Base-by-base conservation (phyloP, 768 basidiomycete species). In the Suillus cothurnatus region DNA sequence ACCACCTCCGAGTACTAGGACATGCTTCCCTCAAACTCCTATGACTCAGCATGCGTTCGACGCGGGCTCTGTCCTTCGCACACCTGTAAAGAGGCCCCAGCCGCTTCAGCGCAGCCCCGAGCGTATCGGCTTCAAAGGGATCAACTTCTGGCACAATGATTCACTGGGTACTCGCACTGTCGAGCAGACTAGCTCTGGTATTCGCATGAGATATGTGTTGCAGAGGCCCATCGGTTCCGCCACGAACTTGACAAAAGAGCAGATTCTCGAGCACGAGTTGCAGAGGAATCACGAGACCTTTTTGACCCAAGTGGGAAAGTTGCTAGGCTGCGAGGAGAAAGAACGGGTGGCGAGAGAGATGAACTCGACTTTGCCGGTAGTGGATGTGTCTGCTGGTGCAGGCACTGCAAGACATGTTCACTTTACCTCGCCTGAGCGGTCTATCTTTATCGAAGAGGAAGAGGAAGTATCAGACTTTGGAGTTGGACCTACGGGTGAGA, bases 41-140 rank as follows among this genome's bases (percentile, higher is more conserved):
- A 53, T 72, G 50, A 45, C 62, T 2, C 63, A 57, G 19, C 64
- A 68, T 19, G 26, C 72, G 6, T 76, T 70, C 34, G 66, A 77
- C 19, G 71, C 77, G 0, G 76, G 76, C 7, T 77, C 76, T 17
- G 77, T 77, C 2, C 56, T 76, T 61, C 61, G 2, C 15, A 78
- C 77, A 0, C 76, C 77, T 1, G 50, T 73, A 21, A 77, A 77
- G 69, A 74, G 65, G 38, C 55, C 64, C 17, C 70, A 28, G 43
- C 74, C 73, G 1, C 74, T 77, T 39, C 71, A 71, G 36, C 70
- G 49, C n/a, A 75, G 72, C 41, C 75, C 76, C 6, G 43, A 60
- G 6, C 73, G 72, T n/a, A 71, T 76, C 9, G 76, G 76, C 1
- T 73, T 73, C 65, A 71, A 68, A 19, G 75, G 71, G 2, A 15